Base-by-base conservation (phyloP, 1,284 basidiomycete genomes). In the Ceratobasidium sp. region DNA sequence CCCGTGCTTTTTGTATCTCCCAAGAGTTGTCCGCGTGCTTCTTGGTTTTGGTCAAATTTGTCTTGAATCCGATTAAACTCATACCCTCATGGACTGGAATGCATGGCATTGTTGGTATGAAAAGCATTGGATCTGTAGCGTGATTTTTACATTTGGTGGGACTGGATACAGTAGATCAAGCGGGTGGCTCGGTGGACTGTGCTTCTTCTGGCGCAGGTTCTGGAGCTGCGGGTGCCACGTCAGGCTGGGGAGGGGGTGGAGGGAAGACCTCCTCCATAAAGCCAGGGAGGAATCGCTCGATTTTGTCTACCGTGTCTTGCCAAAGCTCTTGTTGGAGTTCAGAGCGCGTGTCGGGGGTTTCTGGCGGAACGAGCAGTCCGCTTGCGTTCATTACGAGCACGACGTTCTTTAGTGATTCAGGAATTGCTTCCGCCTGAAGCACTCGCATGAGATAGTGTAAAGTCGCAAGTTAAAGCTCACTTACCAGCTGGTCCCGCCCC, bases 401-500 rank as follows among this genome's bases (percentile, higher is more conserved):
- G 41, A 98, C 93, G 80, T 99, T 99, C 83, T 99, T 99, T 77
- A 99, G 86, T 6, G 95, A 96, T 82, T 99, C 98, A 0, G 94
- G 94, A 32, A 98, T 87, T 0, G 96, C 96, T 81, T 99, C 71
- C 18, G 26, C 64, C 73, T 75, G 52, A 14, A 41, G 38, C 1
- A 30, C 66, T 75, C 44, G 16, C 7, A 21, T 49, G 43, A 55
- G 32, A 62, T 16, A 70, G 23, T 14, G 18, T 50, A 38, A 58
- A 59, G 16, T 35, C 55, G 21, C 21, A 50, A 44, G 26, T 35
- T 14, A n/a, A 30, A 50, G n/a, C 35, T 21, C 50, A 86, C 92
- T 78, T 79, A 96, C 95, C 83, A 98, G 82, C 79, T 95, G 93
- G 80, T 96, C 95, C 73, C 88, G 86, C 78, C 90, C 89, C 77